Percentiles rank a stretch among this genome's conserved stretches.
Conservation (phyloP, 2,329 filamentous ascomycete species). For the Alternaria sp. region DNA sequence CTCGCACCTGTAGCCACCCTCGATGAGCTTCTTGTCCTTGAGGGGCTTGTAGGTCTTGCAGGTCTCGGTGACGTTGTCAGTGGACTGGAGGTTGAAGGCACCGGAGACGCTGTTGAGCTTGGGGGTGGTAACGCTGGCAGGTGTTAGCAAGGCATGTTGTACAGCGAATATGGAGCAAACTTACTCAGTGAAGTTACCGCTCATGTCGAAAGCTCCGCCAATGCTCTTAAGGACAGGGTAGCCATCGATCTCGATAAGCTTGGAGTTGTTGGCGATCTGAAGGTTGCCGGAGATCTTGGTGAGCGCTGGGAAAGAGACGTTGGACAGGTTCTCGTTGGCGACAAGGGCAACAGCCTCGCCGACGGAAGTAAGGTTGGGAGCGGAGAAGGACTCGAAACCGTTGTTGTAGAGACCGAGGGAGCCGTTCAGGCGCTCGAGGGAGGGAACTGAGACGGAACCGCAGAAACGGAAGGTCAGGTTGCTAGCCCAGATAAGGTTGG, state of each 20-base stretch:
- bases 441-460: conserved; percentile 74
- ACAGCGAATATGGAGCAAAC: conserved; percentile 44
- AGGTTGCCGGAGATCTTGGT: conserved; percentile 77
- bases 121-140: conserved; percentile 71
- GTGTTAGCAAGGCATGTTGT: conserved; percentile 37
- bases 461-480: conserved; percentile 86
- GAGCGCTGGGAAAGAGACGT: conserved; percentile 77
- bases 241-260: conserved; percentile 67
- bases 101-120: conserved; percentile 54
- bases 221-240: conserved; percentile 74
- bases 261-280: conserved; percentile 89
- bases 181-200: conserved; percentile 83
- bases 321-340: conserved; percentile 65
- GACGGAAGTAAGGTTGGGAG: conserved; percentile 74
- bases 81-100: conserved; percentile 59
- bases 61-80: conserved; percentile 47
- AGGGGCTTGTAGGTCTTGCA: conserved; percentile 55
- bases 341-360: conserved; percentile 64
- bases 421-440: conserved; percentile 74
- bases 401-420: conserved; percentile 86
- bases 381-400: conserved; percentile 66
- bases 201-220: conserved; percentile 80
- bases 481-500: conserved; percentile 77
- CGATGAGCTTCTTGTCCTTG: conserved; percentile 51
- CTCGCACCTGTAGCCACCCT: conserved; percentile 51